These are phyloP conservation scores for Eucalyptus leucophloia DNA, from an alignment of 345 rosid genomes.

Conservation along the genomic window DNA sequence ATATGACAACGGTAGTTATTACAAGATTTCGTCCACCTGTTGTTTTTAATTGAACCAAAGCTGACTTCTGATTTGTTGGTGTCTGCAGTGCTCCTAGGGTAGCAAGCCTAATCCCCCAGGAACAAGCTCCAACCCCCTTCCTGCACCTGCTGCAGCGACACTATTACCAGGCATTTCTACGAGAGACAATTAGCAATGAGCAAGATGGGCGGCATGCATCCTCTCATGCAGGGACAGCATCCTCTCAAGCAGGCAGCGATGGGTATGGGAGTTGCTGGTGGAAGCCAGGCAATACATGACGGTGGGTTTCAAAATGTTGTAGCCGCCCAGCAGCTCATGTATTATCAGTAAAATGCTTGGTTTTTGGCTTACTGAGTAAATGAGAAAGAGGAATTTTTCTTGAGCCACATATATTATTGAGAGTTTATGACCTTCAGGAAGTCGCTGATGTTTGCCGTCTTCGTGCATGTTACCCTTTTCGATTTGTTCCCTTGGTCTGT, in stretches of 20 bases:
- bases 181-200: conserved; percentile 71
- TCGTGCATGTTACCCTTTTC: neutral
- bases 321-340: conserved; percentile 86
- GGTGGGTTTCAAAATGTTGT: conserved; percentile 85
- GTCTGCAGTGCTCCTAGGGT: too few species aligned
- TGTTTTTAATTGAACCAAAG: neutral
- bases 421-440: neutral
- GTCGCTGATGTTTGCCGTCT: neutral
- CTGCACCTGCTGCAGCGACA: too few species aligned
- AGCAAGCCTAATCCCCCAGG: too few species aligned
- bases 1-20: neutral
- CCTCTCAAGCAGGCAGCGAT: conserved; percentile 74
- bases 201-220: conserved; percentile 77
- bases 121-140: too few species aligned
- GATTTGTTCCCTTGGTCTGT: neutral
- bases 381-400: neutral
- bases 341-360: conserved; percentile 46
- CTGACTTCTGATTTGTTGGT: too few species aligned
- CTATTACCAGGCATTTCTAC: too few species aligned
- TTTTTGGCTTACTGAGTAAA: neutral
- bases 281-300: conserved; percentile 88
- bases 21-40: neutral
- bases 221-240: conserved; percentile 79
- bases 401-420: neutral
- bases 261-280: conserved; percentile 78